Base-by-base conservation (phyloP, 495 filamentous ascomycete species). In the Talaromyces adpressus region DNA sequence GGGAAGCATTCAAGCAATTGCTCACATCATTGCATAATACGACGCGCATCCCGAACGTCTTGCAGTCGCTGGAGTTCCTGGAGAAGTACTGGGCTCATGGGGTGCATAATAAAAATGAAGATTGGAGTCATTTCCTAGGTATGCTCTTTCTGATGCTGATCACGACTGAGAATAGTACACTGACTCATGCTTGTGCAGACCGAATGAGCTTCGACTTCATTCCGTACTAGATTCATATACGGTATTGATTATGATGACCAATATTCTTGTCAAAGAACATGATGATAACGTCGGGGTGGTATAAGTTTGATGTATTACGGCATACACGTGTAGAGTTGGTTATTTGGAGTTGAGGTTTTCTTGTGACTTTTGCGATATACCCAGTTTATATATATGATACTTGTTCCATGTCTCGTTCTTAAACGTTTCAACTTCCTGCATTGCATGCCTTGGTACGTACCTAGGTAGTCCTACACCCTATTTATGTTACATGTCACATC, bases 141-240 rank as follows among this genome's bases (percentile, higher is more conserved):
- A 74, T 57, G 69, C 68, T 52, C 49, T 25, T 22, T 11, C 12
- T 30, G 0, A 47, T 39, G 3, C 27, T 51, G 45, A 5, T 34
- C 6, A 20, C 23, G 22, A 7, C 9, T 56, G 47, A 36, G 7
- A 30, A 59, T 45, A 18, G 8, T 5, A 49, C n/a, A 57, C 70
- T 74, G 57, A 75, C 58, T 7, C 23, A 23, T 22, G 20, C 6
- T 18, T 14, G 2, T n/a, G 2, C 52, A 80, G 78, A 78, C 67
- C 76, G 78, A 22, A 79, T 80, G 78, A 71, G 68, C 20, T 73
- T 78, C 59, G 78, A 80, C 62, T 80, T 80, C 57, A 80, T 80
- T 59, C 78, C 78, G 6, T 80, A 80, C 66, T 80, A 67, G 56
- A 4, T 34, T 6, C 27, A 8, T 57, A 7, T 20, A 36, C 18